Evolutionary conservation across 2,329 filamentous ascomycete genomes (phyloP), one percentile per base, ranked within the genome.

Genomic region (Aspergillus texensis): DNA sequence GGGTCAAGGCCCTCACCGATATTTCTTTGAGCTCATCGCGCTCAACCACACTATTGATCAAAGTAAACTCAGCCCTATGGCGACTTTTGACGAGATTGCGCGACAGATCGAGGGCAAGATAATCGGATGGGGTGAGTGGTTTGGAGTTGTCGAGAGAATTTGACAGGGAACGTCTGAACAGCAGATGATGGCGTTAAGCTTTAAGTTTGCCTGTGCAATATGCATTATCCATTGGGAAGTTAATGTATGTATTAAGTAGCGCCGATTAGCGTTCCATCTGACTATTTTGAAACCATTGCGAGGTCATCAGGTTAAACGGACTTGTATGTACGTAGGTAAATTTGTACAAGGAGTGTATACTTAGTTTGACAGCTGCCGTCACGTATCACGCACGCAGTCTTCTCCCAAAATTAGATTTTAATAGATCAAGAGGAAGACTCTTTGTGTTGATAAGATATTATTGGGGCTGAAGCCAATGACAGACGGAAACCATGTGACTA

Each of bases 1-100:
- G 58, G 84, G 84, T 30, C 81, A 86, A 66, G 84, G 84, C 0
- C 77, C 78, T 26, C 83, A 86, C 71, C 75, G 84, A 61, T 87
- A 85, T 60, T 83, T 84, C 71, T 86, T 78, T 62, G 76, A 83
- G 65, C 70, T 86, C 19, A 70, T 86, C 57, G 83, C 82, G 4
- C 70, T 86, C 58, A 81, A 74, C 10, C 77, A 82, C 60, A 73
- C 77, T 9, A 67, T 86, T 32, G 77, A 82, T 60, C 67, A 71
- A 21, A 70, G 65, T 2, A 69, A 79, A 39, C 66, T 84, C 46
- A 77, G 74, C 24, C 68, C 74, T 1, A 72, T 76, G 62, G 78
- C 80, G 11, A 82, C 77, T 1, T 78, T 77, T 54, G 79, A 82
- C 43, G 80, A 83, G 60, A 70, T 86, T 21, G 74, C 71, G 6